Base-by-base conservation (phyloP, 202 grass and related monocot genomes). In the Zizania palustris region DNA sequence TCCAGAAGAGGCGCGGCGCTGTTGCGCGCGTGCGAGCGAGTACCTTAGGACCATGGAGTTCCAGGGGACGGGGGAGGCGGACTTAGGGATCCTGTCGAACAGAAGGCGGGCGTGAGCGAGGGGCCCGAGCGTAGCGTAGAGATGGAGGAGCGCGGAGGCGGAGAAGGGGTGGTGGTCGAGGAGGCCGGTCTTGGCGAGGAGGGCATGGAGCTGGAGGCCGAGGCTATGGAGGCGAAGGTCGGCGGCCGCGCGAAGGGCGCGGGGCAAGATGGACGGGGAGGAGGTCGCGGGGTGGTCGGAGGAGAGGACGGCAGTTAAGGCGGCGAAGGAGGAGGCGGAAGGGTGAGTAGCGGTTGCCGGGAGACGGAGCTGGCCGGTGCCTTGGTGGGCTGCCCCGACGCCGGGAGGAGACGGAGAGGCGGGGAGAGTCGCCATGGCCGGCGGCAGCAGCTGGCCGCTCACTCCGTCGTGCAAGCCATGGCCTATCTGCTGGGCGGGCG, bases 41-140 rank as follows among this genome's bases (percentile, higher is more conserved):
- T 46, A 84, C 12, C 75, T 41, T 45, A 67, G 68, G 50, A 88
- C 72, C 75, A 88, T 88, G 57, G 69, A 67, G 41, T 84, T 88
- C 75, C 86, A 88, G 3, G 63, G 48, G 13, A 80, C 50, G 7
- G 44, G 60, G 57, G 57, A 34, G 69, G 55, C 79, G 69, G 69
- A 71, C 9, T 65, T 33, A 14, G 46, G 75, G 43, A 84, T 84
- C 80, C 57, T 65, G 15, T 88, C 76, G 40, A 88, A 84, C 68
- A 88, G 16, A 28, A 21, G 65, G 36, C 46, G 58, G 7, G 86
- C 81, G 41, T 80, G 43, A 1, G 59, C 63, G 1, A 88, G 48
- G 5, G 70, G 13, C 9, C 21, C 69, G 16, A 72, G 42, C 5
- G 84, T 72, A 2, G 80, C 38, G 11, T 88, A 88, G 12, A 88